These are phyloP conservation scores for Fusarium sp. DNA, from an alignment of 2,329 filamentous ascomycete genomes.

Conservation along the genomic window DNA sequence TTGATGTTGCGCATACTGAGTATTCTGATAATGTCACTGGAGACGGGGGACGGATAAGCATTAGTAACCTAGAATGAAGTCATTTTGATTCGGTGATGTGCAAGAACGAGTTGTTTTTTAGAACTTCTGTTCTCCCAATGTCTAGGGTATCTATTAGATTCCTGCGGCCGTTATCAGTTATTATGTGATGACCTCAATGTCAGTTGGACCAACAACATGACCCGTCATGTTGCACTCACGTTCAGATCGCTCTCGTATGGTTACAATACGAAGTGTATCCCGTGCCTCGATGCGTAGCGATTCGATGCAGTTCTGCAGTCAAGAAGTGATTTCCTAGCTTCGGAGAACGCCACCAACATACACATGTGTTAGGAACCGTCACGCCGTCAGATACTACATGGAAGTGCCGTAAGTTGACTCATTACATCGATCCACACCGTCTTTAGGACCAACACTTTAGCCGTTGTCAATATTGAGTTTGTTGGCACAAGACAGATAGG, in stretches of 20 bases:
- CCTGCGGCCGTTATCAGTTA: neutral
- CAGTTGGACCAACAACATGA: neutral
- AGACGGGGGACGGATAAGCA: conserved; percentile 18
- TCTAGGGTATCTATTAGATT: neutral
- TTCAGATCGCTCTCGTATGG: neutral
- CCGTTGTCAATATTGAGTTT: neutral
- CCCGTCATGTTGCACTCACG: neutral
- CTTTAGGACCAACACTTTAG: neutral
- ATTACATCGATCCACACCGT: neutral
- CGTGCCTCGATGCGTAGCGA: neutral
- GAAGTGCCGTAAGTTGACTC: neutral
- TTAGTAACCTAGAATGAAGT: conserved; percentile 36
- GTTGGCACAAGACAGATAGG: neutral
- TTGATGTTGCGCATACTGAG: conserved; percentile 26
- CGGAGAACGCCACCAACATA: conserved; percentile 18
- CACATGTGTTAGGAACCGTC: neutral
- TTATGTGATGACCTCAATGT: neutral
- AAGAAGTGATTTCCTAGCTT: conserved; percentile 10
- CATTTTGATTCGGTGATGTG: conserved; percentile 25
- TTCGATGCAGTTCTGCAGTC: conserved; percentile 1
- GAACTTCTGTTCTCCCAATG: neutral
- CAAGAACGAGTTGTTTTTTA: neutral
- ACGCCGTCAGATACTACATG: neutral
- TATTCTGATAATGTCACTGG: conserved; percentile 23
- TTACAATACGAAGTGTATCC: neutral